phyloP scores from a whole-genome alignment of 2,329 filamentous ascomycete genomes.

The Clonostachys rhizophaga region DNA sequence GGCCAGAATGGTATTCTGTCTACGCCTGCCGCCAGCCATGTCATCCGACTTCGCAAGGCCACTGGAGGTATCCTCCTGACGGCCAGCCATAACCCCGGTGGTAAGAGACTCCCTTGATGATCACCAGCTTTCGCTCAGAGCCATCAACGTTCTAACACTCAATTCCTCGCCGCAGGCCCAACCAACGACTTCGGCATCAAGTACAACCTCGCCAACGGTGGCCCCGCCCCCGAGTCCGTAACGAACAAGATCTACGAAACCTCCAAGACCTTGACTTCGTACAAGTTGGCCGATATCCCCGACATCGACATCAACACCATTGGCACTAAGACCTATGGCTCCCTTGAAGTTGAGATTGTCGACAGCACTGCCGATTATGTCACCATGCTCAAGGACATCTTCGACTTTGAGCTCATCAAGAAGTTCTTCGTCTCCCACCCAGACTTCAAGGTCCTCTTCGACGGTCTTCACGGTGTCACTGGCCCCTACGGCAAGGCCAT shows the following conservation, averaged over 20 bases:
- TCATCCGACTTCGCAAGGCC: conserved; percentile 91
- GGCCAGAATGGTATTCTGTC: conserved; percentile 95
- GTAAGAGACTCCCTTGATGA: conserved; percentile 42
- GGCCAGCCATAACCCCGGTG: conserved; percentile 96
- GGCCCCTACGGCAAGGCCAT: conserved; percentile 93
- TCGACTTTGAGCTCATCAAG: conserved; percentile 95
- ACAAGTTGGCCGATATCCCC: conserved; percentile 86
- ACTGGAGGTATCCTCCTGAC: conserved; percentile 96
- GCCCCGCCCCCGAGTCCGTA: conserved; percentile 89
- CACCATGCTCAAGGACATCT: conserved; percentile 95
- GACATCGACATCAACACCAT: conserved; percentile 80
- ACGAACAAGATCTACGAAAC: conserved; percentile 97
- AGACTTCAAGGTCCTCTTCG: conserved; percentile 96
- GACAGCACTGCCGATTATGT: conserved; percentile 92
- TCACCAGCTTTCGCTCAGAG: background rate
- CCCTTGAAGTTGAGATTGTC: conserved; percentile 90
- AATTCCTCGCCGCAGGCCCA: conserved; percentile 54
- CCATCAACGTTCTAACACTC: background rate
- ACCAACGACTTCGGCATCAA: conserved; percentile 98
- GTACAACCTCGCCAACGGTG: conserved; percentile 97
- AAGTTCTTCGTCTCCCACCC: conserved; percentile 82
- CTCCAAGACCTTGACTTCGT: conserved; percentile 84
- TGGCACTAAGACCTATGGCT: conserved; percentile 78
- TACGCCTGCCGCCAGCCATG: conserved; percentile 90
- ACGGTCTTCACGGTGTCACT: conserved; percentile 90